Conservation (phyloP, 805 yeast species). For the Candida tallmaniae region DNA sequence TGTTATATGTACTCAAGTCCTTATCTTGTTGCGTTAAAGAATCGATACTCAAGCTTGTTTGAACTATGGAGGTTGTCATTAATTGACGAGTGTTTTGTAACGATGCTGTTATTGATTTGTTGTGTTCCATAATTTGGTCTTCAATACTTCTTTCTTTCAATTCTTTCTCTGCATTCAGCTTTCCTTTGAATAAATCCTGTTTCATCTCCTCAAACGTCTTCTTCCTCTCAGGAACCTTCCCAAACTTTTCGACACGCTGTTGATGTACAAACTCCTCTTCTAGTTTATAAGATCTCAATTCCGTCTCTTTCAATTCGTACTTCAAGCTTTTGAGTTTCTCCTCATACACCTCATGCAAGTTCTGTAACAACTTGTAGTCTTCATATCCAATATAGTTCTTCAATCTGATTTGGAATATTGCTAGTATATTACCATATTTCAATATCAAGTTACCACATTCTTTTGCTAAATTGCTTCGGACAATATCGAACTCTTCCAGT, state of each 20-base stretch:
- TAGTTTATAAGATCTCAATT: slow-evolving; percentile 20
- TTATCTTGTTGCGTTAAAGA: slow-evolving; percentile 44
- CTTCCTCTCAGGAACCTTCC: slow-evolving; percentile 8
- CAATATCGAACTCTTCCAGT: slow-evolving; percentile 11
- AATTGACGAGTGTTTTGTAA: slow-evolving; percentile 46
- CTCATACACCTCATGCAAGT: slow-evolving; percentile 5
- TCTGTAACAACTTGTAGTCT: not conserved
- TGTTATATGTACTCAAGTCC: slow-evolving; percentile 37
- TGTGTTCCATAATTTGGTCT: slow-evolving; percentile 42
- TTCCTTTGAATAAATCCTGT: slow-evolving; percentile 20
- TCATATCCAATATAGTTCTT: not conserved
- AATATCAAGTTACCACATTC: slow-evolving; percentile 16
- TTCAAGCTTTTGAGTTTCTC: slow-evolving; percentile 15
- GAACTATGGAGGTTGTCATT: slow-evolving; percentile 45
- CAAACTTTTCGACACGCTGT: slow-evolving; percentile 26
- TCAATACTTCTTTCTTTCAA: slow-evolving; percentile 23
- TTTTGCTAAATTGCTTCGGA: slow-evolving; percentile 16
- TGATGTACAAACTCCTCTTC: slow-evolving; percentile 27
- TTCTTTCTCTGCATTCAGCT: slow-evolving; percentile 12
- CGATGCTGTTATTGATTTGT: slow-evolving; percentile 42
- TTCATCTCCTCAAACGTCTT: slow-evolving; percentile 11
- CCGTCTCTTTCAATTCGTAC: slow-evolving; percentile 23
- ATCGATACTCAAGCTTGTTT: slow-evolving; percentile 47
- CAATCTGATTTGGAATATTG: slow-evolving; percentile 1
- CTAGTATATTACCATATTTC: slow-evolving; percentile 12